Percentiles rank a stretch among this genome's conserved stretches.
Evolutionary conservation across 768 basidiomycete genomes (phyloP).

Genomic region (Rhizopogon salebrosus): DNA sequence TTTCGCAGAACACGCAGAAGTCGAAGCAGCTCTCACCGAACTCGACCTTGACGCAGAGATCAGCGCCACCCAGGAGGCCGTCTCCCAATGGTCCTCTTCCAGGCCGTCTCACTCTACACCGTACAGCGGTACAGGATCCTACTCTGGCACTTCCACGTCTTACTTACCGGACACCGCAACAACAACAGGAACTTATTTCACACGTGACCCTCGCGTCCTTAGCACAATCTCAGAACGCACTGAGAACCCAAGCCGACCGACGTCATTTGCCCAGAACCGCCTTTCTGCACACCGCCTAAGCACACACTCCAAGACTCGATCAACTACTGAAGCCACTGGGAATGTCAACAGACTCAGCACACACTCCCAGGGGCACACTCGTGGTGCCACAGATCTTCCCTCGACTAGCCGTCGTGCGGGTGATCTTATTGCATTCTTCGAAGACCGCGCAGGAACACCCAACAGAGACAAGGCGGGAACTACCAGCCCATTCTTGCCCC

Average conservation of each 20-base stretch:
- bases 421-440: constrained; percentile 74
- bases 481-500: constrained; percentile 27
- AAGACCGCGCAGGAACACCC: constrained; percentile 41
- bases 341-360: background rate
- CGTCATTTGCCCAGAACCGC: constrained; percentile 24
- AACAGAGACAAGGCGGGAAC: constrained; percentile 47
- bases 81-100: constrained; percentile 60
- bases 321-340: constrained; percentile 21
- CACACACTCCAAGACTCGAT: constrained; percentile 19
- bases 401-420: constrained; percentile 53
- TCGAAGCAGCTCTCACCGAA: constrained; percentile 61
- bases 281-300: background rate
- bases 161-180: constrained; percentile 15
- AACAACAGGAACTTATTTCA: constrained; percentile 30
- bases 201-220: constrained; percentile 44
- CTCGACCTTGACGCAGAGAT: constrained; percentile 71
- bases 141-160: constrained; percentile 29
- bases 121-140: constrained; percentile 22
- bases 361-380: background rate
- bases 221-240: constrained; percentile 79
- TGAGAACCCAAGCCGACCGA: constrained; percentile 62
- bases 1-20: constrained; percentile 43
- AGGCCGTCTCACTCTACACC: constrained; percentile 19
- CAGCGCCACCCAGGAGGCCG: constrained; percentile 57
- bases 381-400: constrained; percentile 29